Percentiles rank a stretch among this genome's conserved stretches.
Conservation (phyloP, 441 rosid genomes). For the Gossypium laxum region DNA sequence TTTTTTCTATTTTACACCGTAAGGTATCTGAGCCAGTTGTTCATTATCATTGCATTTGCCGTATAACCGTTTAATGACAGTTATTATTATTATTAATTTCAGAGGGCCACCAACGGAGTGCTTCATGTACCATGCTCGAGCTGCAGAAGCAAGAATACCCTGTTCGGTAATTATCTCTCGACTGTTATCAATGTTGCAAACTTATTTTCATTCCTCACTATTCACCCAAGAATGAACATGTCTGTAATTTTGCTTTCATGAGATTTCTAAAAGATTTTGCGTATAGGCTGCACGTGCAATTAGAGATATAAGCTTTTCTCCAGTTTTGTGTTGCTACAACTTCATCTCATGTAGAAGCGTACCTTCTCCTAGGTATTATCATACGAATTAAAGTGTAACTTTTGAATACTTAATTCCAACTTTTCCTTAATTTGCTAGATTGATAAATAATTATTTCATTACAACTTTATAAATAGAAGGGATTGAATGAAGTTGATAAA, state of each 20-base stretch:
- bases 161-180: constrained; percentile 36
- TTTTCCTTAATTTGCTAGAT: background rate
- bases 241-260: background rate
- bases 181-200: constrained; percentile 8
- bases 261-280: background rate
- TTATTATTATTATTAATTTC: constrained; percentile 24
- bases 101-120: constrained; percentile 99
- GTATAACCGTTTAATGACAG: background rate
- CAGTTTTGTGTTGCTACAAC: background rate
- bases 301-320: background rate
- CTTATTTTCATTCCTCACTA: background rate
- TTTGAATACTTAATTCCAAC: background rate
- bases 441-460: background rate
- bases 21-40: background rate
- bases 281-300: background rate
- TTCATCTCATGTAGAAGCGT: background rate
- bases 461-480: background rate
- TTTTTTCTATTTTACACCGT: background rate
- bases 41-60: background rate
- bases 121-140: constrained; percentile 81
- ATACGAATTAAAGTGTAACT: background rate
- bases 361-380: background rate
- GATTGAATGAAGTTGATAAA: background rate
- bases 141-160: constrained; percentile 54
- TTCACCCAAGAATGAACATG: background rate